Conservation (phyloP, 805 yeast species). For the Kodamaea jinghongensis region DNA sequence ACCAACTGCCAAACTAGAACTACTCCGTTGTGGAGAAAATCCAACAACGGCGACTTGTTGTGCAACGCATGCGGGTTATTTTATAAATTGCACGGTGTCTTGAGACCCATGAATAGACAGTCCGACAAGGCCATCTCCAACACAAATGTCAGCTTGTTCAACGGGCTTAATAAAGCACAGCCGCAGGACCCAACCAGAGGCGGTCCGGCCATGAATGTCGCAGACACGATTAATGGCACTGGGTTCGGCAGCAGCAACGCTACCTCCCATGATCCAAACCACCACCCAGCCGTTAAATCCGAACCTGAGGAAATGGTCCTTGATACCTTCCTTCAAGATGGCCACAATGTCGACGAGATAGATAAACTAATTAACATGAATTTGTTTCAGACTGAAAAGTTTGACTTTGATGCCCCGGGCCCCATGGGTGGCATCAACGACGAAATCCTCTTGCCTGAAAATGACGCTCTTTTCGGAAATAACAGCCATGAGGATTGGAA, state of each 20-base stretch:
- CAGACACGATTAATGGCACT: no score
- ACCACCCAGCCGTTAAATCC: background rate
- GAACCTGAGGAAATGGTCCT: constrained; percentile 15
- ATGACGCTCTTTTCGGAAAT: constrained; percentile 7
- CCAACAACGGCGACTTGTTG: constrained; percentile 40
- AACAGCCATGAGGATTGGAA: constrained; percentile 7
- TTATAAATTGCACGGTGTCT: constrained; percentile 44
- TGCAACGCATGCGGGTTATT: constrained; percentile 48
- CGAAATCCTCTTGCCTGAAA: constrained; percentile 29
- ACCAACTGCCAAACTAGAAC: constrained; percentile 44
- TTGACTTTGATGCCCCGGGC: constrained; percentile 12
- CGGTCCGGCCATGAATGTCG: no score
- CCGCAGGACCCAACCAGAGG: background rate
- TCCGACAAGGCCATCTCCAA: constrained; percentile 19
- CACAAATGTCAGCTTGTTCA: constrained; percentile 24
- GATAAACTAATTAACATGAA: constrained; percentile 40
- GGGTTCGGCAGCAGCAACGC: no score
- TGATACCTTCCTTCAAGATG: constrained; percentile 15
- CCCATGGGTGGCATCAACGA: constrained; percentile 29
- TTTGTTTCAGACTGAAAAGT: constrained; percentile 32
- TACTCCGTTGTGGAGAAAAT: constrained; percentile 45
- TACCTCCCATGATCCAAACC: no score
- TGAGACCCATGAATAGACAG: constrained; percentile 34
- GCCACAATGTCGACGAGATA: constrained; percentile 32
- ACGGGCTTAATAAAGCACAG: constrained; percentile 10